phyloP scores from a whole-genome alignment of 768 basidiomycete species.

The Ramaria rubella region DNA sequence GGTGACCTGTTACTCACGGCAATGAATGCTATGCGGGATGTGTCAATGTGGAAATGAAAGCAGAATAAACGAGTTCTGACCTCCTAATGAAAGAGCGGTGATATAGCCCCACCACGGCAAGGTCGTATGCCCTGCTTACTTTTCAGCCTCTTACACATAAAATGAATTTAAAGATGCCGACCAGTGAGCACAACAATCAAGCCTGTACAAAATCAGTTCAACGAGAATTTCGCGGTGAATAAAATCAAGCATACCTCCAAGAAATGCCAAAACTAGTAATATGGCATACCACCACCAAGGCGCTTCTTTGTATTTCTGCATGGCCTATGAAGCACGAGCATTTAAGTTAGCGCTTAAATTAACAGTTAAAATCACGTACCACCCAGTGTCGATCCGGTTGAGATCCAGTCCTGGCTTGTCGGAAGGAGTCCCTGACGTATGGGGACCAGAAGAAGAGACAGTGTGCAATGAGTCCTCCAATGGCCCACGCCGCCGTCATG shows the following conservation, averaged over 20 bases:
- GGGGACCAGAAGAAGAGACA: slow-evolving; percentile 52
- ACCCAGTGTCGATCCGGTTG: slow-evolving; percentile 55
- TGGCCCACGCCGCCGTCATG: slow-evolving; percentile 43
- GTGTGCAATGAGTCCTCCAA: slow-evolving; percentile 55
- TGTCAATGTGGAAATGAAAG: neutral
- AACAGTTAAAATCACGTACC: slow-evolving; percentile 20
- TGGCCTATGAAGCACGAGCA: slow-evolving; percentile 29
- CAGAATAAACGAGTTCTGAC: slow-evolving; percentile 16
- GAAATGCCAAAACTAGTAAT: slow-evolving; percentile 44
- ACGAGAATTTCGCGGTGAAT: neutral
- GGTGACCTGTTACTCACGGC: slow-evolving; percentile 3
- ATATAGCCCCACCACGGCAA: slow-evolving; percentile 61
- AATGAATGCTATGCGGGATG: slow-evolving; percentile 9
- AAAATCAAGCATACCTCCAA: slow-evolving; percentile 40
- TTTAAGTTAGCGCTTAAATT: neutral
- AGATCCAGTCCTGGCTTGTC: slow-evolving; percentile 36
- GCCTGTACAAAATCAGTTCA: slow-evolving; percentile 25
- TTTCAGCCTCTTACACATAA: neutral
- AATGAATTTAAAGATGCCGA: neutral
- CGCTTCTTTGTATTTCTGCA: slow-evolving; percentile 54
- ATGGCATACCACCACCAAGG: slow-evolving; percentile 56
- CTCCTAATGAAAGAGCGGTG: slow-evolving; percentile 46
- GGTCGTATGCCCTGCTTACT: slow-evolving; percentile 42
- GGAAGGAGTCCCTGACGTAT: slow-evolving; percentile 44
- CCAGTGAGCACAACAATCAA: slow-evolving; percentile 42